Percentiles rank a stretch among this genome's conserved stretches.
These are phyloP conservation scores for Blastobotrys indianensis DNA, from an alignment of 1,139 yeast genomes.

Conservation along the genomic window DNA sequence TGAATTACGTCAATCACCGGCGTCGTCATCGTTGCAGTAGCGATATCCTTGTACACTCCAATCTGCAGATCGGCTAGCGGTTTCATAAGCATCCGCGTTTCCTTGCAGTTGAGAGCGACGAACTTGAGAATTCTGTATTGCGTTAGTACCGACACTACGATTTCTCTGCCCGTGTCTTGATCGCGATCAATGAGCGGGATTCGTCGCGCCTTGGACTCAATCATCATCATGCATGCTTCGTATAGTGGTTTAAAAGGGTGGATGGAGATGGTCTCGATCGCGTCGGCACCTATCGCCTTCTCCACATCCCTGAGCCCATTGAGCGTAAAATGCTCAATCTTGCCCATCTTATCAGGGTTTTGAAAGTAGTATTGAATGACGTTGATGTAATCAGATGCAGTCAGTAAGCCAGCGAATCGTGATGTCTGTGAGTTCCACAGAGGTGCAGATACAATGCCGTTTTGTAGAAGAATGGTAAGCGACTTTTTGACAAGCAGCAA, in stretches of 20 bases:
- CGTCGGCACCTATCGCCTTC: constrained; percentile 79
- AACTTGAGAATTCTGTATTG: constrained; percentile 95
- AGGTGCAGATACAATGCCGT: constrained; percentile 94
- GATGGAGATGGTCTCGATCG: constrained; percentile 80
- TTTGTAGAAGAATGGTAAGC: constrained; percentile 81
- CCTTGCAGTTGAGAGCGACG: constrained; percentile 93
- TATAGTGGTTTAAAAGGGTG: constrained; percentile 88
- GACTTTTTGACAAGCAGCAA: constrained; percentile 86
- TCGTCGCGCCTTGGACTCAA: constrained; percentile 83
- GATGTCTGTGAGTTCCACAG: constrained; percentile 90
- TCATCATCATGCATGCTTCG: constrained; percentile 93
- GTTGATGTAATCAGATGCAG: constrained; percentile 88
- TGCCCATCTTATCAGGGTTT: constrained; percentile 82
- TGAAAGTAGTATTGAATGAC: constrained; percentile 94
- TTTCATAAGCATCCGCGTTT: constrained; percentile 74
- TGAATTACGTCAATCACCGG: constrained; percentile 95
- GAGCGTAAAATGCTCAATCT: constrained; percentile 79
- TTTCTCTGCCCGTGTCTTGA: constrained; percentile 86
- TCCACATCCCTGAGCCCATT: constrained; percentile 81
- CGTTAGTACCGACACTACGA: constrained; percentile 90
- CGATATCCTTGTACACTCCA: constrained; percentile 53
- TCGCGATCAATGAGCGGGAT: constrained; percentile 93
- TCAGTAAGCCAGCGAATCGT: constrained; percentile 87
- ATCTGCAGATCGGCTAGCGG: constrained; percentile 69
- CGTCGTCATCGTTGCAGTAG: constrained; percentile 82